Evolutionary conservation across 441 rosid genomes (phyloP).

Genomic region (Metrosideros polymorpha): DNA sequence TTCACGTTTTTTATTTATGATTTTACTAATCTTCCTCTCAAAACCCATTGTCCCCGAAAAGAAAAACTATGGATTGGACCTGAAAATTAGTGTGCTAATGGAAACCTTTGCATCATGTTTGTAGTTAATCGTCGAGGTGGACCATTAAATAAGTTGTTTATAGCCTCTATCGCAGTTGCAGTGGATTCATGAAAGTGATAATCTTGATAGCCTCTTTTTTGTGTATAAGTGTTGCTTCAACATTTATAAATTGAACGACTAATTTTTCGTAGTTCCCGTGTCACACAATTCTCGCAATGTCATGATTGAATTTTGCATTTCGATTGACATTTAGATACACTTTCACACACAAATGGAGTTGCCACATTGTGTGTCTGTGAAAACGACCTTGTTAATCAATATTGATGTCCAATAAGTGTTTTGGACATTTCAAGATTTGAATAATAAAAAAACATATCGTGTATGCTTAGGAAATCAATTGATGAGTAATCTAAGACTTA

Average conservation of each 20-base stretch:
- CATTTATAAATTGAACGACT: neutral
- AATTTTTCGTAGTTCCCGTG: neutral
- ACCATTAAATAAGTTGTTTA: no score
- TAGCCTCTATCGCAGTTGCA: neutral
- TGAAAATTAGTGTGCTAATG: neutral
- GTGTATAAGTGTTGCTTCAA: neutral
- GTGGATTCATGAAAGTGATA: no score
- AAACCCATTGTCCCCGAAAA: no score
- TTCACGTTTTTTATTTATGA: no score
- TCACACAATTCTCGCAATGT: neutral
- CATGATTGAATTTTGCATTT: neutral
- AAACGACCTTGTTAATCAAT: neutral
- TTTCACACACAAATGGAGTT: neutral
- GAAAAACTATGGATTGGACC: neutral
- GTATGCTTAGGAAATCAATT: neutral
- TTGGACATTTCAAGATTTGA: neutral
- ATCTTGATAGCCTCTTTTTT: neutral
- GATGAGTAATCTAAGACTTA: neutral
- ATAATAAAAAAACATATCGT: no score
- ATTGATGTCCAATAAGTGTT: neutral
- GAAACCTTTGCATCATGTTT: neutral
- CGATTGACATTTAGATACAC: neutral
- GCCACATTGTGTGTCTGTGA: fast-evolving
- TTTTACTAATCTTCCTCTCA: no score
- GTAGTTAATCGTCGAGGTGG: neutral